Percentiles rank a stretch among this genome's conserved stretches.
These are phyloP conservation scores for Cladophialophora yegresii DNA, from an alignment of 2,329 filamentous ascomycete genomes.

Conservation along the genomic window DNA sequence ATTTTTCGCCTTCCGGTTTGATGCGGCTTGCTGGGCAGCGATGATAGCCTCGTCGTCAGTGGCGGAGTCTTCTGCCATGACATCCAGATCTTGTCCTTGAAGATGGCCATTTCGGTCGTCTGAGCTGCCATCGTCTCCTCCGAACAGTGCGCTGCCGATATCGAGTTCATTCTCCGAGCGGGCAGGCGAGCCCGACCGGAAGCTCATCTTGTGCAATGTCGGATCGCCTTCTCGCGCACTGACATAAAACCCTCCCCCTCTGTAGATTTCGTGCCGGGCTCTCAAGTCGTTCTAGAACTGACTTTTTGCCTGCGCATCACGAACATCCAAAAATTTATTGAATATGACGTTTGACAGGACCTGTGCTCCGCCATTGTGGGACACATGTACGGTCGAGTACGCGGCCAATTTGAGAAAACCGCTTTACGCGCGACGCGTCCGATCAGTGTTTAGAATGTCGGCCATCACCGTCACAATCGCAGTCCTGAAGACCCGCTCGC, in stretches of 20 bases:
- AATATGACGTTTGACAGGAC: neutral
- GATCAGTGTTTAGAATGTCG: neutral
- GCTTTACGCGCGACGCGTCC: constrained; percentile 25
- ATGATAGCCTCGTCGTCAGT: constrained; percentile 83
- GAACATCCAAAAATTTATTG: constrained; percentile 19
- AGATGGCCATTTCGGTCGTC: constrained; percentile 38
- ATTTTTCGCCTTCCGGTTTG: constrained; percentile 81
- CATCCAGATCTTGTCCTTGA: constrained; percentile 39
- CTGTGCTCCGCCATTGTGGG: constrained; percentile 10
- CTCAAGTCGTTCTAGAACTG: neutral
- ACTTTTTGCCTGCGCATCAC: constrained; percentile 20
- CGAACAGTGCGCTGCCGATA: constrained; percentile 76
- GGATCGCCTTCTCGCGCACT: neutral
- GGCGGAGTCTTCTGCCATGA: constrained; percentile 54
- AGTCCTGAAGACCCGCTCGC: neutral
- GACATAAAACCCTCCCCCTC: neutral
- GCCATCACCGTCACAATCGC: neutral
- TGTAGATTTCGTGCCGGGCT: neutral
- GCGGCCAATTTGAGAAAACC: constrained; percentile 7
- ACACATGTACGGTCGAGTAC: constrained; percentile 1
- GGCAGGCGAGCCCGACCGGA: constrained; percentile 69
- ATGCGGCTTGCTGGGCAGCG: constrained; percentile 79
- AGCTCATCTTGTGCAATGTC: constrained; percentile 20
- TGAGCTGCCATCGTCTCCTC: constrained; percentile 54
- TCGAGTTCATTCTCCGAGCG: constrained; percentile 89